Evolutionary conservation across 108 stramenopile species (phyloP).

Genomic region (Skeletonema potamos): DNA sequence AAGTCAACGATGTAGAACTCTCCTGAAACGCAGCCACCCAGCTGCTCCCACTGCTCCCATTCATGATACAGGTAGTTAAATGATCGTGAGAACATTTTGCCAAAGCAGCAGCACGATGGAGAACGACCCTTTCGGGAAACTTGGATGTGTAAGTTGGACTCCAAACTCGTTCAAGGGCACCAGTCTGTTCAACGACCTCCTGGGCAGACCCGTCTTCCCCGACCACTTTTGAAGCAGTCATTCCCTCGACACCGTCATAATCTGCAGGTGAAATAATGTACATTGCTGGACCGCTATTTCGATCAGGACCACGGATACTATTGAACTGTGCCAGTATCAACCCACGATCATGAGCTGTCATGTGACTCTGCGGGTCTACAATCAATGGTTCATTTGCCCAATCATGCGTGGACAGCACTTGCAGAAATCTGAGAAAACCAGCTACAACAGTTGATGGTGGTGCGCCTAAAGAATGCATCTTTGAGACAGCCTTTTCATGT

Average conservation of each 20-base stretch:
- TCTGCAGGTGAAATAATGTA: constrained; percentile 81
- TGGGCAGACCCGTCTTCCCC: constrained; percentile 27
- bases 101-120: constrained; percentile 59
- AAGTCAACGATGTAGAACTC: constrained; percentile 62
- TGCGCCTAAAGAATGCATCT: constrained; percentile 10
- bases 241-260: constrained; percentile 47
- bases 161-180: constrained; percentile 39
- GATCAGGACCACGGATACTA: constrained; percentile 54
- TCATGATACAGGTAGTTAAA: constrained; percentile 45
- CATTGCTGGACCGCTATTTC: constrained; percentile 66
- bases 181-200: not conserved
- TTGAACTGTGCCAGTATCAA: constrained; percentile 70
- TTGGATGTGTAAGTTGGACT: constrained; percentile 50
- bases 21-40: constrained; percentile 77
- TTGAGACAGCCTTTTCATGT: constrained; percentile 5
- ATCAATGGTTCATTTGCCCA: constrained; percentile 81
- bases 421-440: constrained; percentile 72
- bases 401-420: constrained; percentile 69
- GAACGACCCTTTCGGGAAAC: constrained; percentile 72
- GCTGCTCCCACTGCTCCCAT: constrained; percentile 26
- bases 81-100: constrained; percentile 72
- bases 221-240: constrained; percentile 39
- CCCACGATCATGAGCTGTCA: constrained; percentile 51
- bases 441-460: constrained; percentile 62
- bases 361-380: constrained; percentile 83